phyloP scores from a whole-genome alignment of 2,329 filamentous ascomycete species.

The Colletotrichum sojae region DNA sequence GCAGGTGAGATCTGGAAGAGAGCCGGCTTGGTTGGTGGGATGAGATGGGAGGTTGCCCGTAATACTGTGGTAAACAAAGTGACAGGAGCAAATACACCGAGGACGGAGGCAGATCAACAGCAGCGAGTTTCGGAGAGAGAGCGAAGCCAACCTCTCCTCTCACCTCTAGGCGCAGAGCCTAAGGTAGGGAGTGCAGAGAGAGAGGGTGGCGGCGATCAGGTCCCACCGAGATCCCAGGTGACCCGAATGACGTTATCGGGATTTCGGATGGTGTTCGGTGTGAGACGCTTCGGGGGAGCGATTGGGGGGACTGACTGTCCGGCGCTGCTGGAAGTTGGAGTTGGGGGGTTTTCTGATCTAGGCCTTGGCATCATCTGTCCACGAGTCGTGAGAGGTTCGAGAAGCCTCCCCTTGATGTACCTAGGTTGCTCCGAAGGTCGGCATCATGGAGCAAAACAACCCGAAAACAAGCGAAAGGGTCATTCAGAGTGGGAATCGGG shows the following conservation, averaged over 20 bases:
- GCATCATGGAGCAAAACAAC: slow-evolving; percentile 9
- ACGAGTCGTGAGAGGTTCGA: slow-evolving; percentile 32
- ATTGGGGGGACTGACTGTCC: neutral
- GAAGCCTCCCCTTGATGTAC: slow-evolving; percentile 5
- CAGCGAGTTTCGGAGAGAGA: slow-evolving; percentile 13
- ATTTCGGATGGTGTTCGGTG: slow-evolving; percentile 39
- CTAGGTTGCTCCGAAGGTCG: slow-evolving; percentile 36
- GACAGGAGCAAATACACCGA: slow-evolving; percentile 8
- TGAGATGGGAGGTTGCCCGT: slow-evolving; percentile 1
- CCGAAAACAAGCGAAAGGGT: slow-evolving; percentile 23
- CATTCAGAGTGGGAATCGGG: slow-evolving; percentile 21
- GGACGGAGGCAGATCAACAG: neutral
- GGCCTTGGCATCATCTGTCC: neutral
- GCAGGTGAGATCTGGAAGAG: slow-evolving; percentile 10
- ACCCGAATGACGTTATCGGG: slow-evolving; percentile 41
- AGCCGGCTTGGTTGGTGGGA: slow-evolving; percentile 25
- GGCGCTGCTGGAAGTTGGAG: neutral
- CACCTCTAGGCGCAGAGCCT: too few species aligned
- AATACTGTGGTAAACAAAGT: neutral
- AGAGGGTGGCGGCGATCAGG: slow-evolving; percentile 38
- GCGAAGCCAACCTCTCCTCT: neutral
- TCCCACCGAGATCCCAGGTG: slow-evolving; percentile 40
- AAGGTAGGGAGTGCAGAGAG: slow-evolving; percentile 1
- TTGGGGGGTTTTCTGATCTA: too few species aligned
- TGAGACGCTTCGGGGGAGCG: slow-evolving; percentile 18